Percentiles rank a stretch among this genome's conserved stretches.
Conservation (phyloP, 768 basidiomycete genomes). For the Hortiboletus campestris region DNA sequence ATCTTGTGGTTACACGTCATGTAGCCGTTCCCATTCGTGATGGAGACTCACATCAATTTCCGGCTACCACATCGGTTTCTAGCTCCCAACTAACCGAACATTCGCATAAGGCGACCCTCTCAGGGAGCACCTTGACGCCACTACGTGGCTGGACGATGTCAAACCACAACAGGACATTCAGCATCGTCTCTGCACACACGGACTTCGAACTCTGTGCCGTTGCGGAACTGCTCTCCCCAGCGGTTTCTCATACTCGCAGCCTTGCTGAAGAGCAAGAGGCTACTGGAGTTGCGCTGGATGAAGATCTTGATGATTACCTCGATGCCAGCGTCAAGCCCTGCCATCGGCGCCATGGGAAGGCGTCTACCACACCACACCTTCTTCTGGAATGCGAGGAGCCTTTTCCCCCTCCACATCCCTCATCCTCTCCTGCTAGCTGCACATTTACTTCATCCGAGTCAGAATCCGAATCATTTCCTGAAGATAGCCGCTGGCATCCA, state of each 20-base stretch:
- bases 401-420: conserved; percentile 24
- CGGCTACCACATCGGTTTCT: conserved; percentile 9
- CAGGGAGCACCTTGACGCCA: conserved; percentile 26
- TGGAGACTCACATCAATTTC: conserved; percentile 14
- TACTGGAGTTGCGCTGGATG: conserved; percentile 24
- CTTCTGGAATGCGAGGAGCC: conserved; percentile 34
- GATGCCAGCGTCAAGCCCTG: conserved; percentile 23
- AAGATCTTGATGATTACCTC: conserved; percentile 27
- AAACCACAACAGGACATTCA: conserved; percentile 36
- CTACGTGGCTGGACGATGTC: conserved; percentile 20
- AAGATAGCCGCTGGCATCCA: conserved; percentile 28
- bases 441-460: conserved; percentile 32
- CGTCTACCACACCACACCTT: conserved; percentile 18
- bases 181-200: conserved; percentile 46
- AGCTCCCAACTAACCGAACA: conserved; percentile 12
- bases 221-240: conserved; percentile 44
- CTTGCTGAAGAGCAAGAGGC: conserved; percentile 28
- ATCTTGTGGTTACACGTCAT: conserved; percentile 17
- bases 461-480: conserved; percentile 33
- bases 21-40: conserved; percentile 23
- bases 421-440: conserved; percentile 9
- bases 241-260: conserved; percentile 24
- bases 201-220: conserved; percentile 52
- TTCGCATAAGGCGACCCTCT: conserved; percentile 26
- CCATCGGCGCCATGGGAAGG: conserved; percentile 7